Percentiles rank a stretch among this genome's conserved stretches.
Evolutionary conservation across 495 filamentous ascomycete species (phyloP).

Genomic region (Penicillium daleae): DNA sequence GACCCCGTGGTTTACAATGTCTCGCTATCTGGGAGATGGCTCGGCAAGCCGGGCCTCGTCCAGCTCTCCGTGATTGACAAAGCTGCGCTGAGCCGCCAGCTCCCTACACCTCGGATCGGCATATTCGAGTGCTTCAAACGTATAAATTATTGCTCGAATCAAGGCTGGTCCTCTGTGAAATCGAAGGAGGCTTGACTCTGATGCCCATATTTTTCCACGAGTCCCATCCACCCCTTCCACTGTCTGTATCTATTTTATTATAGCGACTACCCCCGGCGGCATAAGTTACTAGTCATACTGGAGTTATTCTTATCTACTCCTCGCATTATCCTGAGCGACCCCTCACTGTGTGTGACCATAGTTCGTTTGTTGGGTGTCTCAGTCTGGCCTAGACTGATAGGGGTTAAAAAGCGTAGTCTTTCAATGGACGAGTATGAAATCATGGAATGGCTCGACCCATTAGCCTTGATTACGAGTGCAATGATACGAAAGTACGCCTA

Average conservation of each 20-base stretch:
- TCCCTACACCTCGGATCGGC: slow-evolving; percentile 11
- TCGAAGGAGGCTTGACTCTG: slow-evolving; percentile 12
- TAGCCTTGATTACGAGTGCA: not conserved
- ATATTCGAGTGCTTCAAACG: too few relatives aligned
- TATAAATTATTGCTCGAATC: slow-evolving; percentile 18
- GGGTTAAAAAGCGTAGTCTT: not conserved
- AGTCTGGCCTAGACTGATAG: slow-evolving; percentile 14
- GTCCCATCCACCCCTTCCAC: slow-evolving; percentile 1
- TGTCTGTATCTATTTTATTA: slow-evolving; percentile 14
- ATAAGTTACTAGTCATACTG: slow-evolving; percentile 11
- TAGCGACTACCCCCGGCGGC: slow-evolving; percentile 2
- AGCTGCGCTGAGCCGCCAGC: slow-evolving; percentile 6
- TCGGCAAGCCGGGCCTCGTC: not conserved
- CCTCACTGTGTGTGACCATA: slow-evolving; percentile 19
- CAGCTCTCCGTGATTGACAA: not conserved
- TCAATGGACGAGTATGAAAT: not conserved
- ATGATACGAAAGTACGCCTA: not conserved
- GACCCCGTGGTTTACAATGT: not conserved
- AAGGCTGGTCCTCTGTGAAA: not conserved
- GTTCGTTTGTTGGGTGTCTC: slow-evolving; percentile 24
- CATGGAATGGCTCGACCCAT: not conserved
- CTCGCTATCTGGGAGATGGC: not conserved
- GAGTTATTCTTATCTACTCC: slow-evolving; percentile 2
- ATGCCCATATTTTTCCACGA: slow-evolving; percentile 10
- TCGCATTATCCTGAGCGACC: not conserved